Conservation (phyloP, 306 rosid species). For the Trifolium dubium region DNA sequence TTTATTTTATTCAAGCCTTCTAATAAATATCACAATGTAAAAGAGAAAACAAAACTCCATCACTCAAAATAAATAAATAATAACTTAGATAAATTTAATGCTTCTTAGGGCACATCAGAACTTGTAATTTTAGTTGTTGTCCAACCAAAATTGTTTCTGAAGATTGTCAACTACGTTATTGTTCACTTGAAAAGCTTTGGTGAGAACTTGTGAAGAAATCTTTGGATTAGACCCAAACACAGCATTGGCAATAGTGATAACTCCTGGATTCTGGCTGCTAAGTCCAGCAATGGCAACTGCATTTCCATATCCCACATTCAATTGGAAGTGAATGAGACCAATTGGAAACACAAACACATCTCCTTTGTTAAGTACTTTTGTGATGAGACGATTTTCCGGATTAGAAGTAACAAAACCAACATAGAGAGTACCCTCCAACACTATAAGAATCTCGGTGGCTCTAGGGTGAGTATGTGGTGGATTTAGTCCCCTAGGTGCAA, state of each 20-base stretch:
- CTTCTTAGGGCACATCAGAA: neutral
- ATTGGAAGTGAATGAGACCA: conserved; percentile 47
- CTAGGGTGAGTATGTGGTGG: conserved; percentile 37
- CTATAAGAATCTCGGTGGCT: conserved; percentile 35
- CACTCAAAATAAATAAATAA: too few species aligned
- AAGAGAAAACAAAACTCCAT: neutral
- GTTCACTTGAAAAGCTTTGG: conserved; percentile 47
- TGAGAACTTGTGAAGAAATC: conserved; percentile 37
- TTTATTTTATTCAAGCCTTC: neutral
- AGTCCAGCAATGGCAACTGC: conserved; percentile 36
- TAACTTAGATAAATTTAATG: neutral
- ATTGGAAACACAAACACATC: conserved; percentile 38
- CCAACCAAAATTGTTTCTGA: conserved; percentile 33
- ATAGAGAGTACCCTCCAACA: conserved; percentile 43
- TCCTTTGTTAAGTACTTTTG: conserved; percentile 37
- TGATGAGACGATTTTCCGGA: conserved; percentile 26
- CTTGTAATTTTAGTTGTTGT: conserved; percentile 16
- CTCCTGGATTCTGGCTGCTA: conserved; percentile 36
- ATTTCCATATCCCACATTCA: conserved; percentile 36
- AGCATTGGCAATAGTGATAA: conserved; percentile 30
- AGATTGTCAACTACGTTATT: conserved; percentile 19
- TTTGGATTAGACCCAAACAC: conserved; percentile 46
- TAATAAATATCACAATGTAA: neutral
- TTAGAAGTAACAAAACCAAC: conserved; percentile 48
- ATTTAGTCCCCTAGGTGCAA: conserved; percentile 14